Base-by-base conservation (phyloP, 2,329 filamentous ascomycete species). In the Alternaria burnsii region DNA sequence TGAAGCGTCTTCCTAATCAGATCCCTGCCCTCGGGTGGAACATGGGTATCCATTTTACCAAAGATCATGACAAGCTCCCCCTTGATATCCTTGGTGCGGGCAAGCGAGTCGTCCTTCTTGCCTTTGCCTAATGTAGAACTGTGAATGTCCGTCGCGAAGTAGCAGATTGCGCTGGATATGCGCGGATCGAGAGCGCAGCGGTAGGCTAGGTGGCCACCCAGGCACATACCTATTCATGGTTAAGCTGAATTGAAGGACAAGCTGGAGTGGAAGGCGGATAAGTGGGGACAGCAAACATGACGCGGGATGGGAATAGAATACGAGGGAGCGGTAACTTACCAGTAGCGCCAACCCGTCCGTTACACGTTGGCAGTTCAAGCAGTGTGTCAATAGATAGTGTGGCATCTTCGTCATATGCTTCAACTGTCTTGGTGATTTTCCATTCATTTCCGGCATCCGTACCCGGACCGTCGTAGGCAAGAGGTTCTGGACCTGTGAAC, bases 131-230 rank as follows among this genome's bases (percentile, higher is more conserved):
- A 86, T 9, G 89, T 92, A 58, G 87, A 86, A 65, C 84, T 87
- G 82, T 97, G 94, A 53, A 97, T 89, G 80, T 97, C 94, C 12
- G 94, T 97, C 9, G 92, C 93, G 79, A 97, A 97, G 82, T 93
- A 98, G 77, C 92, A 90, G 30, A 97, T 90, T 38, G 89, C 88
- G 30, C 92, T 91, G 40, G 85, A 85, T 59, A 97, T 87, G 58
- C 94, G 86, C 22, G 86, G 84, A 78, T 97, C 93, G 50, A 97
- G 85, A 71, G 89, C 88, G 70, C 85, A 87, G 42, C 89, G 84
- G 76, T 88, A 90, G 79, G 91, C 92, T 18, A 97, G 86, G 76
- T 97, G 94, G 1, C 94, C 94, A 53, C 94, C 94, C 1, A 97
- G 87, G 78, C 94, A 97, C 94, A 97, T 97, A 11, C 73, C 71